phyloP scores from a whole-genome alignment of 2,329 filamentous ascomycete genomes.

The Gliomastix tumulicola region DNA sequence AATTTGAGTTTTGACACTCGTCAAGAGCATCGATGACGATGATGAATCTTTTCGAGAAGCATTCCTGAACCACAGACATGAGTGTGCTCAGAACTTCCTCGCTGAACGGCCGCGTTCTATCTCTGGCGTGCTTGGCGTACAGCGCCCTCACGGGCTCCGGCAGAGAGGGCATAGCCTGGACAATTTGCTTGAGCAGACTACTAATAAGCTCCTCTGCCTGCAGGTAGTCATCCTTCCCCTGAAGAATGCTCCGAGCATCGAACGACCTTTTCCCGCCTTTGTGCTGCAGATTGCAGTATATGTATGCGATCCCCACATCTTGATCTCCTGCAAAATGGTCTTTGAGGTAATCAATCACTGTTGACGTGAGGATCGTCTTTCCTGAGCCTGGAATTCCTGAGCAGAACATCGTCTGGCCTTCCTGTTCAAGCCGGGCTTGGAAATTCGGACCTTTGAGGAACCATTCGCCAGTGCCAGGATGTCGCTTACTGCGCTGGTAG shows the following conservation, averaged over 20 bases:
- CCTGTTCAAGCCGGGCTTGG: slow-evolving; percentile 16
- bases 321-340: background rate
- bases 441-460: slow-evolving; percentile 30
- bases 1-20: slow-evolving; percentile 7
- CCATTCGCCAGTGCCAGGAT: slow-evolving; percentile 35
- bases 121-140: slow-evolving; percentile 12
- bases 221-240: too few relatives aligned
- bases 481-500: slow-evolving; percentile 24
- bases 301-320: slow-evolving; percentile 28
- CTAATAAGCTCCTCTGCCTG: slow-evolving; percentile 19
- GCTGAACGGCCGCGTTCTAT: background rate
- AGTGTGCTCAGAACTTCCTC: slow-evolving; percentile 4
- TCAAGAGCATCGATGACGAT: slow-evolving; percentile 16
- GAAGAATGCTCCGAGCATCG: too few relatives aligned
- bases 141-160: slow-evolving; percentile 18
- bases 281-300: slow-evolving; percentile 42
- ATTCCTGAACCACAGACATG: background rate
- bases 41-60: slow-evolving; percentile 7
- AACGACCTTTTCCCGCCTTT: too few relatives aligned
- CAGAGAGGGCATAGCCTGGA: slow-evolving; percentile 10
- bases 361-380: slow-evolving; percentile 37
- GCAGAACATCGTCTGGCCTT: slow-evolving; percentile 31
- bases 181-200: slow-evolving; percentile 28
- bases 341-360: slow-evolving; percentile 30
- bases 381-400: slow-evolving; percentile 38